Percentiles rank a stretch among this genome's conserved stretches.
Evolutionary conservation across 1,284 basidiomycete species (phyloP).

Genomic region (Cryptococcus sp.): DNA sequence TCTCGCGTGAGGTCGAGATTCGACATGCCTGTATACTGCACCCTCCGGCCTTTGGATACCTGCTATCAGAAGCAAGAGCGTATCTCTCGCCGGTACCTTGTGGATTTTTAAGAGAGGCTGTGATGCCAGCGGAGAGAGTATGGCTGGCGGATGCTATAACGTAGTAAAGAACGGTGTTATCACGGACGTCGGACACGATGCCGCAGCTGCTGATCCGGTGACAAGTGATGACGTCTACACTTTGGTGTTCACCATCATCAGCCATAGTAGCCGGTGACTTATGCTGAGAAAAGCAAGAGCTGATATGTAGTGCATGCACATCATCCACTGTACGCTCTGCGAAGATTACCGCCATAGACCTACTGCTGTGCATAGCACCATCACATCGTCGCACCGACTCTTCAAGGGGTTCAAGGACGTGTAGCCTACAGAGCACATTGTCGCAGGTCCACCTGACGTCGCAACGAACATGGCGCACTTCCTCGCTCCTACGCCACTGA

Average conservation of each 20-base stretch:
- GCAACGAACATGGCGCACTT: constrained; percentile 1
- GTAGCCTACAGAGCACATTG: not conserved
- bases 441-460: not conserved
- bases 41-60: not conserved
- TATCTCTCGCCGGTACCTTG: too few species aligned
- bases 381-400: not conserved
- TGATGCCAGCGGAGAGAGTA: too few species aligned
- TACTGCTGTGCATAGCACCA: not conserved
- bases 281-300: not conserved
- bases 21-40: constrained; percentile 24
- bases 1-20: constrained; percentile 56
- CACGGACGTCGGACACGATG: too few species aligned
- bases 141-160: too few species aligned
- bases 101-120: too few species aligned
- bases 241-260: not conserved
- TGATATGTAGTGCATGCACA: not conserved
- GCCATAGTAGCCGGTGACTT: not conserved
- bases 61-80: not conserved
- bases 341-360: not conserved
- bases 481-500: constrained; percentile 1
- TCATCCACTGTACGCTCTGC: not conserved
- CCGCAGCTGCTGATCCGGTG: too few species aligned
- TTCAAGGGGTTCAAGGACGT: not conserved
- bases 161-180: too few species aligned
- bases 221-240: constrained; percentile 11